Base-by-base conservation (phyloP, 768 basidiomycete genomes). In the Boletus rex-veris region DNA sequence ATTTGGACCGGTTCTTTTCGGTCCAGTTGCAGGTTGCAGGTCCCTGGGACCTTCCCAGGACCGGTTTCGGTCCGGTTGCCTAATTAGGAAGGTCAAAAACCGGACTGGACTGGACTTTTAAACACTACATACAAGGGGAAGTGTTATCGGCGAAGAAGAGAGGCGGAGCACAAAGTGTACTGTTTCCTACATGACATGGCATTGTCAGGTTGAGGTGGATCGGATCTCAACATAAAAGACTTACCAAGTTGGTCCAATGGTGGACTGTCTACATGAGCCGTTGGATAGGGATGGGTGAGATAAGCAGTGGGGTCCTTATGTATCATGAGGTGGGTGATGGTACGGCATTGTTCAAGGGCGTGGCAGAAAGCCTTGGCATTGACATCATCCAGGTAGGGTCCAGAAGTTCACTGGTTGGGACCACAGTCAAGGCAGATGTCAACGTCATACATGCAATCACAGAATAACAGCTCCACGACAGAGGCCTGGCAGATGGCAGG, bases 101-200 rank as follows among this genome's bases (percentile, higher is more conserved):
- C n/a, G n/a, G n/a, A n/a, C n/a, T n/a, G n/a, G n/a, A n/a, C n/a
- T n/a, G n/a, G n/a, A n/a, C n/a, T n/a, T n/a, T n/a, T n/a, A n/a
- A n/a, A n/a, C n/a, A n/a, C n/a, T n/a, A n/a, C n/a, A n/a, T n/a
- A n/a, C n/a, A n/a, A 63, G 76, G 12, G 61, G 54, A 7, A 66
- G 53, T 3, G 66, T 60, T 3, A 45, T 45, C 3, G 62, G 57
- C 40, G 62, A 62, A 53, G 81, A 76, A 2, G 82, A 79, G 37
- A 85, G 73, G 36, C 81, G 77, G 66, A 86, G 80, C 35, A 80
- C 78, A 15, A 84, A 69, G 53, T 83, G 74, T 7, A 77, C 77
- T 0, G 74, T 73, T 66, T 80, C 78, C 84, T 86, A 57, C 19
- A 19, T 10, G 35, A 9, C 24, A 44, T 10, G 45, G 19, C 19